Evolutionary conservation across 1,284 basidiomycete genomes (phyloP).

Genomic region (Peniophora sp.): DNA sequence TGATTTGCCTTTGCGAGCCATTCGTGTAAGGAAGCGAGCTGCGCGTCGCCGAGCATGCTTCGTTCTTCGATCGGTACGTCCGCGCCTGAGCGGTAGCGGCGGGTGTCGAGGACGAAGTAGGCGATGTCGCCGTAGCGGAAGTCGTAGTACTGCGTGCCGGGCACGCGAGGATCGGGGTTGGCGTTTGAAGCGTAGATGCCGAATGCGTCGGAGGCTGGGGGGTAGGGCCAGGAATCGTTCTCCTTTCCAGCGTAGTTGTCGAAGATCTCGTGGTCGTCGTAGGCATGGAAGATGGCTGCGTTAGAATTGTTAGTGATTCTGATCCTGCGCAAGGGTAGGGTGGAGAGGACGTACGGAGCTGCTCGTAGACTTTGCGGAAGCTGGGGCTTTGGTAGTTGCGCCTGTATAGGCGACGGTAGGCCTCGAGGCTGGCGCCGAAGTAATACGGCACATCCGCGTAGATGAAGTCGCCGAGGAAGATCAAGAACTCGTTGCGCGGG

Average conservation of each 20-base stretch:
- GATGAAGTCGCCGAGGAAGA: slow-evolving; percentile 69
- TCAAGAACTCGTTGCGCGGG: slow-evolving; percentile 42
- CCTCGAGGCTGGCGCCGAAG: slow-evolving; percentile 45
- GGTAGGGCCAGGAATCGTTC: slow-evolving; percentile 49
- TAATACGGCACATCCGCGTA: slow-evolving; percentile 71
- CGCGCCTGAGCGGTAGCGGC: slow-evolving; percentile 48
- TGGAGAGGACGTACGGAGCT: slow-evolving; percentile 42
- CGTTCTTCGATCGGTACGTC: slow-evolving; percentile 35
- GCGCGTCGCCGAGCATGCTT: slow-evolving; percentile 70
- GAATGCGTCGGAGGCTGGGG: slow-evolving; percentile 58
- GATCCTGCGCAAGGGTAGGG: slow-evolving; percentile 30
- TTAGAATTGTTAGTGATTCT: not conserved
- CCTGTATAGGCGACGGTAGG: slow-evolving; percentile 58
- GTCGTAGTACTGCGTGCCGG: slow-evolving; percentile 53
- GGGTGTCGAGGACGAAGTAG: slow-evolving; percentile 78
- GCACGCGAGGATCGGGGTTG: slow-evolving; percentile 47
- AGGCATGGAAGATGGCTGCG: slow-evolving; percentile 2
- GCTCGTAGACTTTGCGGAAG: slow-evolving; percentile 59
- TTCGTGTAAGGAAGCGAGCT: slow-evolving; percentile 54
- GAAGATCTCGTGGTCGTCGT: slow-evolving; percentile 33
- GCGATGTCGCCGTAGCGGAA: slow-evolving; percentile 64
- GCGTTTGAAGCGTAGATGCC: slow-evolving; percentile 57
- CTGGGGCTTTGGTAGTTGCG: slow-evolving; percentile 58
- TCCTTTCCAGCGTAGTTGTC: slow-evolving; percentile 58
- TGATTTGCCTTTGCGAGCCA: slow-evolving; percentile 70